These are phyloP conservation scores for Erucastrum elatum DNA, from an alignment of 345 rosid genomes.

Conservation along the genomic window DNA sequence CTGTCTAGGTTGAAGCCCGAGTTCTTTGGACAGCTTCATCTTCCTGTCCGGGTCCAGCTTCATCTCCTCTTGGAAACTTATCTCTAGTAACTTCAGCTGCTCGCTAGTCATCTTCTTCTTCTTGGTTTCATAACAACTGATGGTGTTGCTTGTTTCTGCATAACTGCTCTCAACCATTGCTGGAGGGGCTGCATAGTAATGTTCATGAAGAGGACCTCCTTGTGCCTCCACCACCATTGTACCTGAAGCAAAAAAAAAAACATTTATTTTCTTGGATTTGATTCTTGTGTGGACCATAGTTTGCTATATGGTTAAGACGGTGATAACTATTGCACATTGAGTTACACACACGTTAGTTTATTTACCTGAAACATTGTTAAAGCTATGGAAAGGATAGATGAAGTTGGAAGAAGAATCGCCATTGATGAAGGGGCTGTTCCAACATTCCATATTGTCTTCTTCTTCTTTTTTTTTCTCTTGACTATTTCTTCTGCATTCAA, in stretches of 20 bases:
- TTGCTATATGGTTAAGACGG: background rate
- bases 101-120: constrained; percentile 70
- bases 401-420: constrained; percentile 31
- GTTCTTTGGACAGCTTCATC: constrained; percentile 76
- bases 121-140: constrained; percentile 49
- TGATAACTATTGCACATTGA: background rate
- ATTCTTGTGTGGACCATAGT: background rate
- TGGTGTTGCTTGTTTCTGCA: constrained; percentile 45
- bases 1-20: constrained; percentile 87
- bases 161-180: constrained; percentile 20
- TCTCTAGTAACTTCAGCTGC: constrained; percentile 74
- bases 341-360: background rate
- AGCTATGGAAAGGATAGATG: constrained; percentile 24
- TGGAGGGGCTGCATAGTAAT: constrained; percentile 29
- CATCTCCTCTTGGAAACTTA: constrained; percentile 78
- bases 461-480: background rate
- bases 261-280: constrained; percentile 39
- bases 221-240: constrained; percentile 40
- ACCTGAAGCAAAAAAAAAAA: constrained; percentile 20
- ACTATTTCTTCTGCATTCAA: background rate
- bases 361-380: constrained; percentile 39
- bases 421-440: constrained; percentile 27
- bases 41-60: constrained; percentile 81
- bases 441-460: constrained; percentile 31
- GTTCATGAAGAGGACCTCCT: constrained; percentile 26